phyloP scores from a whole-genome alignment of 2,329 filamentous ascomycete genomes.

The Colletotrichum liaoningense region DNA sequence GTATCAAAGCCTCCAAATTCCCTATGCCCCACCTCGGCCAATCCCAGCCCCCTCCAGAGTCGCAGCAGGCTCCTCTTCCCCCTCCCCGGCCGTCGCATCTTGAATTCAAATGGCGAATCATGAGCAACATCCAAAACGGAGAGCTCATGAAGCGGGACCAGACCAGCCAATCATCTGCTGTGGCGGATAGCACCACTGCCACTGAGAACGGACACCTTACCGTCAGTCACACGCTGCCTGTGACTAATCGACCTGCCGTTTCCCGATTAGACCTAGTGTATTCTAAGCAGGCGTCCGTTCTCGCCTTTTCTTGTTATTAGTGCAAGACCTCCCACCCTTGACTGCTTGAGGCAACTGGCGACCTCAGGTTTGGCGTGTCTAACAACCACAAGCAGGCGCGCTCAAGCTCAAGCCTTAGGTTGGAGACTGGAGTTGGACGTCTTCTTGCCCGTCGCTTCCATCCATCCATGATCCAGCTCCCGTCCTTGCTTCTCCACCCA shows the following conservation, averaged over 20 bases:
- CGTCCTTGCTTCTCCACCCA: slow-evolving; percentile 12
- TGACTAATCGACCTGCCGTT: slow-evolving; percentile 17
- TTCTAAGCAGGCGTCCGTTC: slow-evolving; percentile 6
- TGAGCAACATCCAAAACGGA: slow-evolving; percentile 15
- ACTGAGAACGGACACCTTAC: slow-evolving; percentile 28
- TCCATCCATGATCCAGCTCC: background rate
- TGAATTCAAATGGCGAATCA: slow-evolving; percentile 30
- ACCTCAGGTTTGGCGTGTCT: too few species aligned
- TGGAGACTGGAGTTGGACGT: background rate
- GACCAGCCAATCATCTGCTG: background rate
- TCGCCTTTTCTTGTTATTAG: slow-evolving; percentile 18
- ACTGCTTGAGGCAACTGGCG: background rate
- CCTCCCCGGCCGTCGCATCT: slow-evolving; percentile 19
- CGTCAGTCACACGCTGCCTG: background rate
- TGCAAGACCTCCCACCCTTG: slow-evolving; percentile 15
- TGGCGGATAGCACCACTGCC: background rate
- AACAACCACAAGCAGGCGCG: background rate
- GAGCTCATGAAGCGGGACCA: slow-evolving; percentile 7
- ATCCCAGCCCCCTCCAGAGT: slow-evolving; percentile 32
- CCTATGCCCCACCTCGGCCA: slow-evolving; percentile 15
- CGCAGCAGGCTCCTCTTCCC: slow-evolving; percentile 28
- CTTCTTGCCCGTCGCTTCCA: background rate
- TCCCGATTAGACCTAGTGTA: slow-evolving; percentile 8
- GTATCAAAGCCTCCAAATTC: slow-evolving; percentile 17
- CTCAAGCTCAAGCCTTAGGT: background rate